These are phyloP conservation scores for Pichia sp. DNA, from an alignment of 1,139 yeast genomes.

Conservation along the genomic window DNA sequence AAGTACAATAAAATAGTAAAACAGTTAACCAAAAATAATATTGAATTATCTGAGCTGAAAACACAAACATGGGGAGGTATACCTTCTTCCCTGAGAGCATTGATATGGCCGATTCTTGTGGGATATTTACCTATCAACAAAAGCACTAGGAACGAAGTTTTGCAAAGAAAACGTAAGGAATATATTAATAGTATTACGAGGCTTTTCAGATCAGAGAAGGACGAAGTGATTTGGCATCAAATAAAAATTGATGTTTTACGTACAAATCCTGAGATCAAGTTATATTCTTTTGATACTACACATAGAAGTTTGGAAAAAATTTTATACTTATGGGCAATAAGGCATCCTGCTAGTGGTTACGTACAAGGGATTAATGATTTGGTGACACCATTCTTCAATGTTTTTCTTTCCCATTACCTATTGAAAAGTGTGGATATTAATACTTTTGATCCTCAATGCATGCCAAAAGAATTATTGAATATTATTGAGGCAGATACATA, in stretches of 20 bases:
- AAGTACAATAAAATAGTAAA: constrained; percentile 62
- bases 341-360: constrained; percentile 97
- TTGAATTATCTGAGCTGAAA: constrained; percentile 61
- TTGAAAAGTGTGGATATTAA: constrained; percentile 37
- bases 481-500: constrained; percentile 89
- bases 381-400: constrained; percentile 89
- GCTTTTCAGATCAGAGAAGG: constrained; percentile 51
- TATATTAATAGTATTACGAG: constrained; percentile 64
- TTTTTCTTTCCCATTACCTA: constrained; percentile 67
- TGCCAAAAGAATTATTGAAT: constrained; percentile 50
- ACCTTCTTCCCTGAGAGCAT: constrained; percentile 72
- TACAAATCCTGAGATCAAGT: constrained; percentile 77
- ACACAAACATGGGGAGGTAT: constrained; percentile 92
- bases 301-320: constrained; percentile 76
- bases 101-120: constrained; percentile 80
- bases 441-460: constrained; percentile 52
- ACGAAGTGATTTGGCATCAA: constrained; percentile 89
- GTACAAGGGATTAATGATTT: constrained; percentile 98
- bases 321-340: constrained; percentile 87
- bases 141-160: constrained; percentile 60
- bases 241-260: constrained; percentile 92
- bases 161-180: constrained; percentile 78
- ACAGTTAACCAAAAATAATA: constrained; percentile 52
- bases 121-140: constrained; percentile 89
- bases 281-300: constrained; percentile 63